A percentile compares a stretch with the other conserved stretches of the same genome.
phyloP scores from a whole-genome alignment of 257 asterid species.

The Petunia axillaris region DNA sequence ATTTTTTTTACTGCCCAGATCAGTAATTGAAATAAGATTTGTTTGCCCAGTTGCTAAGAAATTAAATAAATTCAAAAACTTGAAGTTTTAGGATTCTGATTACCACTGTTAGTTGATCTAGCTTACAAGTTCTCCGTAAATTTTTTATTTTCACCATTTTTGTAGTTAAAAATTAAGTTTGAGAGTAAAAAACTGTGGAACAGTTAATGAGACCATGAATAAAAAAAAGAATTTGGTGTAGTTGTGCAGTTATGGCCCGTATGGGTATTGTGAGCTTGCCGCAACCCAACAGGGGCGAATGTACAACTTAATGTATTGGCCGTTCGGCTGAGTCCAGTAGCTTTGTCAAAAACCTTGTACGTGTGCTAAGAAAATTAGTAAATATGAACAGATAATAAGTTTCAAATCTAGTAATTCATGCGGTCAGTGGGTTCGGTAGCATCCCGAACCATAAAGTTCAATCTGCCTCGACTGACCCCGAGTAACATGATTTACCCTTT shows the following conservation, averaged over 20 bases:
- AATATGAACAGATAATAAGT: too few species aligned
- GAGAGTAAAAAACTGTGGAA: neutral
- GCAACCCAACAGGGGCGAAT: too few species aligned
- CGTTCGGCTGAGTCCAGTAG: too few species aligned
- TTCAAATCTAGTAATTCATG: too few species aligned
- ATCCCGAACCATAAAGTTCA: too few species aligned
- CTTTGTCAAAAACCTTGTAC: too few species aligned
- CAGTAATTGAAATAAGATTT: neutral
- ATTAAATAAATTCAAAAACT: neutral
- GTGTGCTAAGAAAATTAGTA: too few species aligned
- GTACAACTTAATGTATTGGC: too few species aligned
- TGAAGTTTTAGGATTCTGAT: neutral
- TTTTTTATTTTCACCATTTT: neutral
- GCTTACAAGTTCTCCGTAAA: neutral
- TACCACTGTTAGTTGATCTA: neutral
- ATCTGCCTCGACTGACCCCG: too few species aligned
- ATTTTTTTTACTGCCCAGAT: neutral
- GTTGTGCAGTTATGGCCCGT: neutral
- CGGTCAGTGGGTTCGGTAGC: too few species aligned
- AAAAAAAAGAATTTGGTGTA: neutral
- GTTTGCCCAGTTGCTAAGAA: neutral
- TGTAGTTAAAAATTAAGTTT: neutral
- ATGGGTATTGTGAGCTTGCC: neutral
- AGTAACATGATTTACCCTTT: constrained; percentile 22
- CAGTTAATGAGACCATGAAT: neutral